A percentile compares a stretch with the other conserved stretches of the same genome.
Conservation (phyloP, 805 yeast species). For the Danielozyma ontarioensis region DNA sequence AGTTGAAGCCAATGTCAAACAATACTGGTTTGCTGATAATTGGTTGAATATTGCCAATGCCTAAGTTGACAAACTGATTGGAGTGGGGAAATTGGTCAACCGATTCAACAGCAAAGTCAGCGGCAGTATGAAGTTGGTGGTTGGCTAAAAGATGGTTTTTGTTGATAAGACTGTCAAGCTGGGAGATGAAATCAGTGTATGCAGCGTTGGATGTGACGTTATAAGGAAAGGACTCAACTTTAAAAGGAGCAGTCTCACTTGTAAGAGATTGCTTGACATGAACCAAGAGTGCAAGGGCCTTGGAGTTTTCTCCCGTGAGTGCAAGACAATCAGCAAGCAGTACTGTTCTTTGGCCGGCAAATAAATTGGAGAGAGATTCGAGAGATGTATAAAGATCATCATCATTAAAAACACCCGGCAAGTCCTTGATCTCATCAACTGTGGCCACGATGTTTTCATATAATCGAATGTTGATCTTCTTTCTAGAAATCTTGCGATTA, state of each 20-base stretch:
- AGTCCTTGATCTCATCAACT: constrained; percentile 57
- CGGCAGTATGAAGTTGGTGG: background rate
- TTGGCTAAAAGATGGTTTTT: background rate
- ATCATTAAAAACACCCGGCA: constrained; percentile 91
- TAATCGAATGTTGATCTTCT: constrained; percentile 44
- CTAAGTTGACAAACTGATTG: constrained; percentile 18
- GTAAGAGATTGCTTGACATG: constrained; percentile 16
- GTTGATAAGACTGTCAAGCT: too few relatives aligned
- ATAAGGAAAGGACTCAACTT: constrained; percentile 38
- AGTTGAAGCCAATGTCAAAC: constrained; percentile 87
- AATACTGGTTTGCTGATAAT: constrained; percentile 81
- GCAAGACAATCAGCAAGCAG: constrained; percentile 44
- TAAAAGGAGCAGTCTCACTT: constrained; percentile 10
- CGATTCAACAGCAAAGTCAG: constrained; percentile 39
- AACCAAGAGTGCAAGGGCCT: constrained; percentile 42
- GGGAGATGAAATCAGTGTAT: constrained; percentile 15
- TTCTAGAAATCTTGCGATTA: constrained; percentile 19
- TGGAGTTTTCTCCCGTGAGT: constrained; percentile 33
- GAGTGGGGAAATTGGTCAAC: constrained; percentile 33
- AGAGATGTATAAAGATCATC: constrained; percentile 59
- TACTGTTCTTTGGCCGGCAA: constrained; percentile 37
- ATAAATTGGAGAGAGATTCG: constrained; percentile 43
- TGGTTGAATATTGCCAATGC: constrained; percentile 40
- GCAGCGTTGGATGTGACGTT: constrained; percentile 34
- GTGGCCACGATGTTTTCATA: constrained; percentile 49